Conservation (phyloP, 805 yeast species). For the Barnettozyma pratensis region DNA sequence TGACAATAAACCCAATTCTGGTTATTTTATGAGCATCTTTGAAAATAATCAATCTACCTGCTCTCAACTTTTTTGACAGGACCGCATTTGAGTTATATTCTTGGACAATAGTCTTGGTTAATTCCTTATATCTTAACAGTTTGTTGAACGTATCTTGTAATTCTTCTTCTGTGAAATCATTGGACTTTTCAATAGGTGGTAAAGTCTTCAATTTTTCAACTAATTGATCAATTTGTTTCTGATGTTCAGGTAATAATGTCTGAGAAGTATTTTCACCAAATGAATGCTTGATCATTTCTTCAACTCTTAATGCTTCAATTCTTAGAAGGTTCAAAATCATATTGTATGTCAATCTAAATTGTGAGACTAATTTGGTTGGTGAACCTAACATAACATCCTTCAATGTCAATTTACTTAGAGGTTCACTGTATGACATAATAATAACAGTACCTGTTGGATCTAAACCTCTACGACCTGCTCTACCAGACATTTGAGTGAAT, state of each 20-base stretch:
- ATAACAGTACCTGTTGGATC: slow-evolving; percentile 94
- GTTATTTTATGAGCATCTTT: slow-evolving; percentile 39
- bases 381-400: slow-evolving; percentile 82
- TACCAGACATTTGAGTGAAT: slow-evolving; percentile 97
- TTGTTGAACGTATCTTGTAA: slow-evolving; percentile 41
- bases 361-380: slow-evolving; percentile 86
- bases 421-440: slow-evolving; percentile 75
- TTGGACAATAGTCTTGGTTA: slow-evolving; percentile 40
- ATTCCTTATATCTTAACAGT: slow-evolving; percentile 39
- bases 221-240: slow-evolving; percentile 53
- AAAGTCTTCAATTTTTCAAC: slow-evolving; percentile 40
- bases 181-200: slow-evolving; percentile 31
- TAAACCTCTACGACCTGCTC: slow-evolving; percentile 97
- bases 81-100: slow-evolving; percentile 44
- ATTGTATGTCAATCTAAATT: slow-evolving; percentile 89
- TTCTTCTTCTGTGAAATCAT: slow-evolving; percentile 33
- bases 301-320: slow-evolving; percentile 93
- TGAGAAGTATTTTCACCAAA: slow-evolving; percentile 90
- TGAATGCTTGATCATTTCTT: slow-evolving; percentile 95
- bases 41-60: slow-evolving; percentile 57
- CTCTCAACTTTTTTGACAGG: slow-evolving; percentile 41
- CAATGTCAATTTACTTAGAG: slow-evolving; percentile 51
- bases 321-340: slow-evolving; percentile 90
- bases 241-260: slow-evolving; percentile 79
- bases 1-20: slow-evolving; percentile 51